Conservation (phyloP, 2,329 filamentous ascomycete genomes). For the Drechmeria coniospora region DNA sequence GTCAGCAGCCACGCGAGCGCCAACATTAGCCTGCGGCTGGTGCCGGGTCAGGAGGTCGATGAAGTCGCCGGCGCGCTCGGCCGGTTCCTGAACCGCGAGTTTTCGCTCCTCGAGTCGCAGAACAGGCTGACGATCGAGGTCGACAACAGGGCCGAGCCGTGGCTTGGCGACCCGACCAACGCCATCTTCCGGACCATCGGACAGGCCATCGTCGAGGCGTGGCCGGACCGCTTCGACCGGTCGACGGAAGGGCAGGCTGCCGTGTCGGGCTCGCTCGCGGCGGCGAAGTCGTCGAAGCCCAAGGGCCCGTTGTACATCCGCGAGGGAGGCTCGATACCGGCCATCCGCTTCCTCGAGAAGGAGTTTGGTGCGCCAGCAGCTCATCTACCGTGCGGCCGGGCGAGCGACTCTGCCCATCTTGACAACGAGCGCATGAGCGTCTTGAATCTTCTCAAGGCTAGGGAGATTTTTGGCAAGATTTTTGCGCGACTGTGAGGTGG, state of each 20-base stretch:
- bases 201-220: constrained; percentile 68
- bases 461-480: constrained; percentile 79
- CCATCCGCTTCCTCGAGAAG: constrained; percentile 87
- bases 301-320: constrained; percentile 78
- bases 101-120: constrained; percentile 58
- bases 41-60: constrained; percentile 81
- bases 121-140: constrained; percentile 73
- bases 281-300: constrained; percentile 11
- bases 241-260: constrained; percentile 4
- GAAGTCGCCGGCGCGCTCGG: constrained; percentile 55
- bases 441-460: constrained; percentile 75
- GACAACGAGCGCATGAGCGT: constrained; percentile 88
- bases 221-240: constrained; percentile 44
- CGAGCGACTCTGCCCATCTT: constrained; percentile 84
- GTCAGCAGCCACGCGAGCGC: constrained; percentile 84
- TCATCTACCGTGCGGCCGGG: constrained; percentile 86
- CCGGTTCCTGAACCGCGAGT: constrained; percentile 54
- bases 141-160: constrained; percentile 87
- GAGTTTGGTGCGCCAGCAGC: constrained; percentile 84
- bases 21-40: constrained; percentile 76
- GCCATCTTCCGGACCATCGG: constrained; percentile 84
- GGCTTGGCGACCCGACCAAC: constrained; percentile 84
- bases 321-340: constrained; percentile 88
- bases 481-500: constrained; percentile 48
- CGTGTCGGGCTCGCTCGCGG: not conserved